Evolutionary conservation across 331 rosid species (phyloP).

Genomic region (Pyrus hybrid): DNA sequence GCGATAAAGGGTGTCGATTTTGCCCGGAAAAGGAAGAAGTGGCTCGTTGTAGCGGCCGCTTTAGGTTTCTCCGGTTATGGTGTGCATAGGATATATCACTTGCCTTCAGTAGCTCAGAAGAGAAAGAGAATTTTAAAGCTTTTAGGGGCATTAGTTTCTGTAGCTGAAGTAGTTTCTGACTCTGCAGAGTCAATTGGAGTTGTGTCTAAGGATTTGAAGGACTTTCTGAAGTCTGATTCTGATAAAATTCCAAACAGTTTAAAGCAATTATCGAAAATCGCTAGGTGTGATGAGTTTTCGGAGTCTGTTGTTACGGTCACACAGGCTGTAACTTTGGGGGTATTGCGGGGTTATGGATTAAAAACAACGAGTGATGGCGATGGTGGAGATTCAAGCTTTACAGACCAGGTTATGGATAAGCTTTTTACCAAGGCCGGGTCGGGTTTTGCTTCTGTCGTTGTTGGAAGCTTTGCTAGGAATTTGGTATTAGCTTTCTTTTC

Average conservation of each 20-base stretch:
- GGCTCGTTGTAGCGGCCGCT: constrained; percentile 36
- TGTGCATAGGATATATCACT: constrained; percentile 40
- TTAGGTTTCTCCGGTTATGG: constrained; percentile 52
- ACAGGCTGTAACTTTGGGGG: constrained; percentile 45
- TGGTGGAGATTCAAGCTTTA: constrained; percentile 17
- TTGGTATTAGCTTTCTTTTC: constrained; percentile 45
- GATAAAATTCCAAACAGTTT: constrained; percentile 63
- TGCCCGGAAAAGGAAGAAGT: constrained; percentile 45
- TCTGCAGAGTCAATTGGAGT: constrained; percentile 56
- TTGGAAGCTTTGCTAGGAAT: constrained; percentile 85
- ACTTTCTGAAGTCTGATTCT: constrained; percentile 63
- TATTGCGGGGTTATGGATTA: constrained; percentile 41
- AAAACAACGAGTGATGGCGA: background rate
- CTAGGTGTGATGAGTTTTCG: constrained; percentile 45
- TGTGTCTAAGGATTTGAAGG: constrained; percentile 54
- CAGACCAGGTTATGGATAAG: constrained; percentile 38
- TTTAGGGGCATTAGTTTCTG: constrained; percentile 38
- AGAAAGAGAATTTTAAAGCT: constrained; percentile 48
- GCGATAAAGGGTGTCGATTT: constrained; percentile 31
- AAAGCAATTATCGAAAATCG: constrained; percentile 61
- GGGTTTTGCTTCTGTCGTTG: constrained; percentile 66
- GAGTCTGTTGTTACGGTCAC: constrained; percentile 46
- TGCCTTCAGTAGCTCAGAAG: constrained; percentile 45
- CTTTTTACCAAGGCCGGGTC: constrained; percentile 54
- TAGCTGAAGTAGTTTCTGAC: constrained; percentile 54